Conservation (phyloP, 139 green algal species). For the Volvox reticuliferus region DNA sequence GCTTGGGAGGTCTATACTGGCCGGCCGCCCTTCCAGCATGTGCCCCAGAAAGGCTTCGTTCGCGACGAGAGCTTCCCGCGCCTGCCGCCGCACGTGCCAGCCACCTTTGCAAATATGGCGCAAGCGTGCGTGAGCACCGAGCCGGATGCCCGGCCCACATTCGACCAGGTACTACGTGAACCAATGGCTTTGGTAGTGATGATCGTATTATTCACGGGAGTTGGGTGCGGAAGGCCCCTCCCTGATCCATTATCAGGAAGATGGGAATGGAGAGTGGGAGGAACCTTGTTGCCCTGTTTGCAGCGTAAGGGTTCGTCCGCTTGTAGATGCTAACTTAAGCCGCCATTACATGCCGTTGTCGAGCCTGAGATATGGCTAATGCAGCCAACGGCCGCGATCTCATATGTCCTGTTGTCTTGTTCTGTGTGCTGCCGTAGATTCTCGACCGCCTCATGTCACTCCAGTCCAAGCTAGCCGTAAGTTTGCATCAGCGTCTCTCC, state of each 20-base stretch:
- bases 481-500: conserved; percentile 35
- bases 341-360: no score
- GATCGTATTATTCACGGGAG: no score
- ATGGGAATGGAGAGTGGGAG: not conserved
- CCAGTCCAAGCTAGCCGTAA: conserved; percentile 16
- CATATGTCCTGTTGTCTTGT: no score
- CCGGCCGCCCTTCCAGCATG: conserved; percentile 25
- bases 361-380: no score
- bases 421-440: not conserved
- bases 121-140: not conserved
- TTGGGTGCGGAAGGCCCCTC: no score
- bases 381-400: not conserved
- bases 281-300: not conserved
- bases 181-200: no score
- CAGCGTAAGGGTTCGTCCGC: not conserved
- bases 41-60: conserved; percentile 24
- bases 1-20: conserved; percentile 42
- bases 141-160: conserved; percentile 18
- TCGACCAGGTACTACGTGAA: conserved; percentile 2
- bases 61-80: conserved; percentile 18
- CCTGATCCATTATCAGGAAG: not conserved
- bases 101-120: conserved; percentile 9
- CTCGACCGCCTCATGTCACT: conserved; percentile 22
- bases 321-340: no score
- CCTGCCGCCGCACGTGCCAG: conserved; percentile 20